Conservation (phyloP, 1,139 yeast genomes). For the Geotrichum klebahnii region DNA sequence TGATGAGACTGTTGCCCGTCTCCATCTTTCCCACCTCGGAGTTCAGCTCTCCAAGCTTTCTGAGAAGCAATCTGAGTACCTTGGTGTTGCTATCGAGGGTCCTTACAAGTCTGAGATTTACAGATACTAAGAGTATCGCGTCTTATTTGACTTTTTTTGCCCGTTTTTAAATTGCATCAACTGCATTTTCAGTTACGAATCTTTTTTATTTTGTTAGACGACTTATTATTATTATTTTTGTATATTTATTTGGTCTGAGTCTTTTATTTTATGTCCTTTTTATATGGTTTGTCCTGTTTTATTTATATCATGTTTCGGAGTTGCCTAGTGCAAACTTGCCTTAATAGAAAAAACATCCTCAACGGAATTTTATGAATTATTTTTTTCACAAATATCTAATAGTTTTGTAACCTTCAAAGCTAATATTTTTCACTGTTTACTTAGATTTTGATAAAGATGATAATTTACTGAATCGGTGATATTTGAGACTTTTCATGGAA, state of each 20-base stretch:
- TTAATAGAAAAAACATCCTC: conserved; percentile 22
- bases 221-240: conserved; percentile 1
- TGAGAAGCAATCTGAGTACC: conserved; percentile 85
- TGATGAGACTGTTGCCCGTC: conserved; percentile 98
- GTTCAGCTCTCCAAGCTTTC: conserved; percentile 80
- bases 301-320: conserved; percentile 4
- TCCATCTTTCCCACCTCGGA: conserved; percentile 94
- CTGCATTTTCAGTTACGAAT: conserved; percentile 25
- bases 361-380: conserved; percentile 21
- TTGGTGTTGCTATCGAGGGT: conserved; percentile 89
- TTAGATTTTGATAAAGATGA: too few species aligned
- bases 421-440: too few species aligned
- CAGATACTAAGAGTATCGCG: conserved; percentile 69
- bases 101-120: conserved; percentile 98
- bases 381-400: too few species aligned
- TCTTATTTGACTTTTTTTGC: too few species aligned
- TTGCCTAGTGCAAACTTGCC: conserved; percentile 10
- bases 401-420: too few species aligned
- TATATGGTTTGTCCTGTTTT: conserved; percentile 5
- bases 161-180: conserved; percentile 29
- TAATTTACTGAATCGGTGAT: too few species aligned
- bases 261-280: too few species aligned
- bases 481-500: too few species aligned
- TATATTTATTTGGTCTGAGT: conserved; percentile 2
- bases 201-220: conserved; percentile 2